Evolutionary conservation across 2,329 filamentous ascomycete species (phyloP), one percentile per base, ranked within the genome.

Genomic region (Tolypocladium inflatum): DNA sequence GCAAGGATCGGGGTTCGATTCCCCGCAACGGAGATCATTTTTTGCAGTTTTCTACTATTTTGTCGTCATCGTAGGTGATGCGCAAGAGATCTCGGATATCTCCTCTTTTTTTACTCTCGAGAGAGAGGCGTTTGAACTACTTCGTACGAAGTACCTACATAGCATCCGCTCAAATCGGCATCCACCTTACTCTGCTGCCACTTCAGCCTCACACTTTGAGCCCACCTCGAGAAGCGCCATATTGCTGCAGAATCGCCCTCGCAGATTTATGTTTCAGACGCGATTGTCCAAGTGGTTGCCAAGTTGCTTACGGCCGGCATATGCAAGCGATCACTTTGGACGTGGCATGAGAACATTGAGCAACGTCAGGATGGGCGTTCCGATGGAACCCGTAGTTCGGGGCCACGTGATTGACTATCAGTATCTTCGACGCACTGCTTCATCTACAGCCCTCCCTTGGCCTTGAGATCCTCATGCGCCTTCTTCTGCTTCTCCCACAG

Each of bases 401-500:
- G 5, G 3, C 35, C 10, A 26, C 19, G 48, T 15, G 10, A 21
- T 52, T 11, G 33, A 21, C 10, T 35, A 51, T 8, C 38, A 19
- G 15, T 8, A 19, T 19, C 19, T 39, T 39, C 38, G 38, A 19
- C 38, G 38, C 17, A 21, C 3, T 21, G 30, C 30, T 35, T 9
- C 30, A 52, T 37, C 48, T 52, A 52, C 51, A 60, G 53, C 23
- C 56, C 62, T 11, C 62, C 60, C 45, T 61, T 63, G 19, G 60
- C 61, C 45, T 63, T 62, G 13, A 64, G 56, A 35, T 86, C 84
- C 62, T 92, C 87, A 70, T 92, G 87, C 59, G 83, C 71, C 80
- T 93, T 95, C 80, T 91, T 94, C 77, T 97, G 93, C 70, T 80
- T 86, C 65, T 95, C 89, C 90, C 90, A 96, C 58, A 91, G 87